Evolutionary conservation across 2,329 filamentous ascomycete genomes (phyloP), one percentile per base, ranked within the genome.

Genomic region (Lecanicillium sp.): DNA sequence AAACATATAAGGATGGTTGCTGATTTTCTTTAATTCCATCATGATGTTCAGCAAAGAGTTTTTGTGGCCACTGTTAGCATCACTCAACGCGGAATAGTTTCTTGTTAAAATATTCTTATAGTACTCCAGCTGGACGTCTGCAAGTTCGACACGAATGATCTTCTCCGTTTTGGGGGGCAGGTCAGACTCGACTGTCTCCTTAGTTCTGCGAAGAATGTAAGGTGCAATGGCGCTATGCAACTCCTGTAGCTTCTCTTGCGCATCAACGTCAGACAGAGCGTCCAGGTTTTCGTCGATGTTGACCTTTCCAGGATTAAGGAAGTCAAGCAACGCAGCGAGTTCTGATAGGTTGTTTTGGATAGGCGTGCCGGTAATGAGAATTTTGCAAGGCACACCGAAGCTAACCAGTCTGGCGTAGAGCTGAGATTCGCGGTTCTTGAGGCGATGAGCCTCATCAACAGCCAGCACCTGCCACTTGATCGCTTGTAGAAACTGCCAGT

Each of bases 1-100:
- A 51, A 98, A 96, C 82, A 98, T 94, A 65, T 95, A 94, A 1
- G 92, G 90, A 56, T 98, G 92, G 54, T 98, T 98, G 65, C 90
- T 96, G 57, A 92, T 88, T 63, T 98, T 98, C 69, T 98, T 98
- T 53, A 98, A 63, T 60, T 98, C 92, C 92, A 98, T 98, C 78
- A 98, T 95, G 58, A 98, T 92, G 62, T 98, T 98, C 46, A 98
- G 68, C 12, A 98, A 67, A 0, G 90, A 96, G 49, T 94, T 90
- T 62, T 95, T 96, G 59, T 94, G 86, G 5, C 90, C 92, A 44
- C 79, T 86, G 32, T 83, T 81, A 33, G 88, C 90, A 54, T 95
- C 85, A 51, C 94, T 95, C 22, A 98, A 72, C 3, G 90, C 92
- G 20, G 88, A 80, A 53, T 98, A 98, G 57, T 98, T 98, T 53